Evolutionary conservation across 257 asterid species (phyloP).

Genomic region (Solanum paucissectum): DNA sequence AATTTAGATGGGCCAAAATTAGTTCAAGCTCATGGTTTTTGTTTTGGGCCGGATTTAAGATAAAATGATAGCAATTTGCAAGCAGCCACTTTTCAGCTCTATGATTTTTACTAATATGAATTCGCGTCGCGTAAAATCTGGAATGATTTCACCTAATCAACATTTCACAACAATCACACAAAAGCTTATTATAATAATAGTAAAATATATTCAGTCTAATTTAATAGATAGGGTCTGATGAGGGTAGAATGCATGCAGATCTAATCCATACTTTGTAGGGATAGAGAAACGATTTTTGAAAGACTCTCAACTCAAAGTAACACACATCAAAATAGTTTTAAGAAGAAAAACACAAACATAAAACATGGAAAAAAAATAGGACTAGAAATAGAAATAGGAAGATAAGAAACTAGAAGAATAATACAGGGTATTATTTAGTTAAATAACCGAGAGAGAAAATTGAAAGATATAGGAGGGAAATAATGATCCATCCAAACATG

Average conservation of each 20-base stretch:
- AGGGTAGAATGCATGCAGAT: no score
- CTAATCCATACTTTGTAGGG: no score
- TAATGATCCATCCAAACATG: neutral
- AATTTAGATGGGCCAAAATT: neutral
- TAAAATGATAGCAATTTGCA: neutral
- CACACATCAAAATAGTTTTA: no score
- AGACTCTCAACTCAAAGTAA: no score
- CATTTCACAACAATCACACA: neutral
- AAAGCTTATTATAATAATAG: neutral
- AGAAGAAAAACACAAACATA: no score
- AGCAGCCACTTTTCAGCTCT: neutral
- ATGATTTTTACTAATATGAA: neutral
- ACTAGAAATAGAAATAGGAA: no score
- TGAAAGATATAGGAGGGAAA: neutral
- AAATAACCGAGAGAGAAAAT: neutral
- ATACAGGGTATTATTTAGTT: neutral
- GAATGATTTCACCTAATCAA: neutral
- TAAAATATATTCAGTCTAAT: neutral
- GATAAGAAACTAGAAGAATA: no score
- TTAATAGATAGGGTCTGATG: neutral
- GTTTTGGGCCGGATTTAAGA: neutral
- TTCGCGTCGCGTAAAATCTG: neutral
- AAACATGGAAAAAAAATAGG: no score
- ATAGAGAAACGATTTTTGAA: no score
- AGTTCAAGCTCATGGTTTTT: neutral